phyloP scores from a whole-genome alignment of 257 asterid genomes.

The Gentiana straminea region DNA sequence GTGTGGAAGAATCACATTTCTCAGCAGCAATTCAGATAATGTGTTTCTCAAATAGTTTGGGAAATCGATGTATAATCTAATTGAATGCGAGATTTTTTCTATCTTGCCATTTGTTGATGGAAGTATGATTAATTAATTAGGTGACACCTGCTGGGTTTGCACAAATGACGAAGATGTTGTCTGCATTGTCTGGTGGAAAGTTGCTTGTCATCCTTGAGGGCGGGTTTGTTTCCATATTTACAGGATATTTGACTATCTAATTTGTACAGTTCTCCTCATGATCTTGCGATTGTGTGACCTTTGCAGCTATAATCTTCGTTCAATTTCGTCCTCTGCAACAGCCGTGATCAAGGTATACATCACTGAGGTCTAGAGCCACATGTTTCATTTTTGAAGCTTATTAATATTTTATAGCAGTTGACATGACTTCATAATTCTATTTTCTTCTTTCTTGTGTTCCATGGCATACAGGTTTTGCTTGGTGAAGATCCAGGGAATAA shows the following conservation, averaged over 20 bases:
- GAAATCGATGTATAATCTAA: no score
- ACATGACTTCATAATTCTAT: neutral
- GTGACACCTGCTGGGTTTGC: constrained; percentile 90
- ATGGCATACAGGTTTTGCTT: constrained; percentile 62
- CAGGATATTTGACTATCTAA: constrained; percentile 9
- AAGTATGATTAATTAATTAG: constrained; percentile 14
- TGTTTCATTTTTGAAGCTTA: neutral
- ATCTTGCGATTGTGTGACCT: constrained; percentile 10
- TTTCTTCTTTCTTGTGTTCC: constrained; percentile 8
- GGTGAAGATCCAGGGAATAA: constrained; percentile 51
- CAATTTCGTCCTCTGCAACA: constrained; percentile 89
- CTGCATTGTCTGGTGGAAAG: constrained; percentile 71
- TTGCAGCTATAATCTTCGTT: constrained; percentile 89
- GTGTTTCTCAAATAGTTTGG: no score
- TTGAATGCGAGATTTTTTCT: neutral
- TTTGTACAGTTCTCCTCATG: neutral
- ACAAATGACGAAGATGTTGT: constrained; percentile 78
- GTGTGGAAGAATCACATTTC: neutral
- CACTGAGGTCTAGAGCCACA: neutral
- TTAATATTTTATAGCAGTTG: neutral
- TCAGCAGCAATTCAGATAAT: neutral
- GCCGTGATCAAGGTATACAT: constrained; percentile 71
- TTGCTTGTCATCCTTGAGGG: constrained; percentile 95
- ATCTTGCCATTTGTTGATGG: constrained; percentile 6
- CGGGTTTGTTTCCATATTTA: constrained; percentile 52